Conservation (phyloP, 225 moss, liverwort and hornwort species). For the Marchantia polymorpha region DNA sequence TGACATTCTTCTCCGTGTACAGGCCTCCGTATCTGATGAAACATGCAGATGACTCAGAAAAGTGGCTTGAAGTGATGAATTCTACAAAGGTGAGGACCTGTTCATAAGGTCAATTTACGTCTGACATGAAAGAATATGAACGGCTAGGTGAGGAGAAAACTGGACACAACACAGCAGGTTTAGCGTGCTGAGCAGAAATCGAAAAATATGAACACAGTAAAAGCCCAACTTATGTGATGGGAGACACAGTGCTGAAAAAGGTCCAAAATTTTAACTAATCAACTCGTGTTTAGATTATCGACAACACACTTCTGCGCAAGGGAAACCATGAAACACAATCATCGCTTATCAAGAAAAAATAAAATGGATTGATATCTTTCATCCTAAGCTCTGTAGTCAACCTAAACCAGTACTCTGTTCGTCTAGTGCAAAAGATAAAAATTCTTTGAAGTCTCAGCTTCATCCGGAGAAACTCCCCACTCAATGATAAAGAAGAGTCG, state of each 20-base stretch:
- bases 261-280: background rate
- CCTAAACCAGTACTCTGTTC: no score
- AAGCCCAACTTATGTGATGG: background rate
- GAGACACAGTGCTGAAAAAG: background rate
- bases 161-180: background rate
- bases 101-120: background rate
- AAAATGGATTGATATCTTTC: no score
- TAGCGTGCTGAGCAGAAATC: background rate
- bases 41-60: background rate
- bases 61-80: background rate
- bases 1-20: constrained; percentile 82
- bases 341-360: no score
- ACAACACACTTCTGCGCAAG: background rate
- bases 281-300: background rate
- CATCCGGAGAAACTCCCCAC: no score
- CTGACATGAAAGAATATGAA: background rate
- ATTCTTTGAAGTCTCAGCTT: no score
- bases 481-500: no score
- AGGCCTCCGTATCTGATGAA: constrained; percentile 69
- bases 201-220: background rate
- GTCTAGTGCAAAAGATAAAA: no score
- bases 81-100: background rate
- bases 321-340: no score
- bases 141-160: background rate
- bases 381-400: no score